Evolutionary conservation across 1,284 basidiomycete genomes (phyloP), one percentile per base, ranked within the genome.

Genomic region (Apiotrichum akiyoshidainum): DNA sequence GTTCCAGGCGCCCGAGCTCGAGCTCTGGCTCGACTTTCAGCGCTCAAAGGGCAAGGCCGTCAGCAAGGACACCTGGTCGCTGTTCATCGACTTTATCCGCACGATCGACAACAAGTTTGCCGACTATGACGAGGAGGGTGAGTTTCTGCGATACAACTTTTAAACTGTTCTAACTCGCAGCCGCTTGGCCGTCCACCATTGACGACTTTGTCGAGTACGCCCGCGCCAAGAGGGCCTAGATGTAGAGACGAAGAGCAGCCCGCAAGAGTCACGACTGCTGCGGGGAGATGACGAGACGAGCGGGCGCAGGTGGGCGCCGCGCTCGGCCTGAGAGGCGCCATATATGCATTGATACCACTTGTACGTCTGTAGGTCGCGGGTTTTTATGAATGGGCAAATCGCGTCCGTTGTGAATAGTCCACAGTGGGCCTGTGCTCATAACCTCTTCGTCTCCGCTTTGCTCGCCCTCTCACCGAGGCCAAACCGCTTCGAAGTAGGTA

Each of bases 1-100:
- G 11, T 94, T 91, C 84, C 81, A 83, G 49, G 74, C 81, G 37
- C 80, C 83, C 57, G 85, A 92, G 70, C 85, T 86, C 19, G 79
- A 86, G 16, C 83, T 86, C 82, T 98, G 94, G 94, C 85, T 90
- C 68, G 86, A 88, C 41, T 98, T 89, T 74, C 81, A 79, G 44
- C 80, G 84, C 69, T 86, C 84, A 68, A 87, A 86, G 12, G 82
- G 82, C 12, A 90, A 89, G 74, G 92, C 92, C 5, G 83, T 98
- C 40, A 93, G 89, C 78, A 92, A 90, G 78, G 94, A 98, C 80
- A 93, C 92, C 2, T 98, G 94, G 94, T 80, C 82, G 53, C 89
- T 95, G 84, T 90, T 92, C 61, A 65, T 77, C 40, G 73, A 76
- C 67, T 76, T 77, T 58, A 81, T 93, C 45, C 85, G 87, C 64